phyloP scores from a whole-genome alignment of 331 rosid genomes.

The Ulmus americana region DNA sequence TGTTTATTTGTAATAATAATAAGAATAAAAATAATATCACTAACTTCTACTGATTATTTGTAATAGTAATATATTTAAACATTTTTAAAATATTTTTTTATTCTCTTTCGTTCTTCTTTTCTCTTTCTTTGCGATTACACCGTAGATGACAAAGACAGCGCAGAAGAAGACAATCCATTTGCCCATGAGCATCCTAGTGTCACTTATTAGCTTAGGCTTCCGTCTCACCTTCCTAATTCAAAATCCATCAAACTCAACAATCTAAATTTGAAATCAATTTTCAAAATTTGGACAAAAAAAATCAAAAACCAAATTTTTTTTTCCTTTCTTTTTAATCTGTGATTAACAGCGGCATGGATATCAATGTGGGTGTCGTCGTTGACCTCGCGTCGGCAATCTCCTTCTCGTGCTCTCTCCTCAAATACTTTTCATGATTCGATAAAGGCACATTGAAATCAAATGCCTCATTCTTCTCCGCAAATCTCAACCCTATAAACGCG shows the following conservation, averaged over 20 bases:
- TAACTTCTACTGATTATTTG: no score
- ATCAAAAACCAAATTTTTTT: neutral
- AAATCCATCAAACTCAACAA: constrained; percentile 14
- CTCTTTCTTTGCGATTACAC: no score
- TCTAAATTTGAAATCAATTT: neutral
- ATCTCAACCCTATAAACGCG: constrained; percentile 86
- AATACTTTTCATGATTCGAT: constrained; percentile 92
- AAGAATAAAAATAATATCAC: no score
- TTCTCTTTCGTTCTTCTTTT: no score
- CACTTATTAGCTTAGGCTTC: constrained; percentile 65
- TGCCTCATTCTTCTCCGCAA: constrained; percentile 83
- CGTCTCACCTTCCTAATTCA: constrained; percentile 83
- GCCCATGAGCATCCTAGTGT: constrained; percentile 81
- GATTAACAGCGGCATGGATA: constrained; percentile 92
- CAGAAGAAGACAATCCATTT: no score
- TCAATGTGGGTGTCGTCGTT: constrained; percentile 65
- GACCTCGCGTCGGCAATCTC: constrained; percentile 35
- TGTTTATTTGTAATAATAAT: no score
- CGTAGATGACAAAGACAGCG: no score
- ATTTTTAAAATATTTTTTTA: no score
- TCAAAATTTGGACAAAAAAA: neutral
- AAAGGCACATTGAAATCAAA: constrained; percentile 93
- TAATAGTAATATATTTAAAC: no score
- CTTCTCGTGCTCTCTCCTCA: constrained; percentile 63
- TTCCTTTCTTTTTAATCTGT: constrained; percentile 51